phyloP scores from a whole-genome alignment of 2,329 filamentous ascomycete species.

The Diaporthe velutina region DNA sequence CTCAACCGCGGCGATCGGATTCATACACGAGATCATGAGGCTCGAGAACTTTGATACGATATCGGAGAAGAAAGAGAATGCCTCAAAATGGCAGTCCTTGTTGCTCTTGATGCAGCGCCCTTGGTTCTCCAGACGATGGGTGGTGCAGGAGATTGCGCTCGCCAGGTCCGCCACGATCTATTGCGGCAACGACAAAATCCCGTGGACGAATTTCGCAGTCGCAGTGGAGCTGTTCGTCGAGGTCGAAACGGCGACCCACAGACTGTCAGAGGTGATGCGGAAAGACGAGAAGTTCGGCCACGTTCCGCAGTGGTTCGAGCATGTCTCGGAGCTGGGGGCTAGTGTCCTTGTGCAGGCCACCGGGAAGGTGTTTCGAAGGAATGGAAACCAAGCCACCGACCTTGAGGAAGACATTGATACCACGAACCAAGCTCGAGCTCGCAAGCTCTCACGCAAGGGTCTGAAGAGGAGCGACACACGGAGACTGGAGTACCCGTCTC shows the following conservation, averaged over 20 bases:
- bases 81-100: slow-evolving; percentile 49
- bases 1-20: slow-evolving; percentile 47
- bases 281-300: slow-evolving; percentile 42
- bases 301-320: slow-evolving; percentile 50
- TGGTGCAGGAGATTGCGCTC: slow-evolving; percentile 57
- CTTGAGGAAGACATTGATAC: not conserved
- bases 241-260: slow-evolving; percentile 52
- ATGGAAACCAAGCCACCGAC: not conserved
- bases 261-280: slow-evolving; percentile 52
- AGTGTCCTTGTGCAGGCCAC: slow-evolving; percentile 52
- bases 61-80: slow-evolving; percentile 42
- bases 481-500: not conserved
- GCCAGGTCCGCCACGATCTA: slow-evolving; percentile 50
- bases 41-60: slow-evolving; percentile 50
- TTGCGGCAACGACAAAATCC: slow-evolving; percentile 51
- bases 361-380: slow-evolving; percentile 48
- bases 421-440: not conserved
- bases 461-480: not conserved
- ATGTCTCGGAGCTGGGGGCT: slow-evolving; percentile 51
- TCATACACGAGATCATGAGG: slow-evolving; percentile 49
- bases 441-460: not conserved
- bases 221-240: slow-evolving; percentile 55
- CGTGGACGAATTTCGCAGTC: slow-evolving; percentile 53
- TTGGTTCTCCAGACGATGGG: slow-evolving; percentile 57
- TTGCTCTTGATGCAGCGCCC: slow-evolving; percentile 52